Evolutionary conservation across 2,329 filamentous ascomycete genomes (phyloP).

Genomic region (Leptodontidium sp.): DNA sequence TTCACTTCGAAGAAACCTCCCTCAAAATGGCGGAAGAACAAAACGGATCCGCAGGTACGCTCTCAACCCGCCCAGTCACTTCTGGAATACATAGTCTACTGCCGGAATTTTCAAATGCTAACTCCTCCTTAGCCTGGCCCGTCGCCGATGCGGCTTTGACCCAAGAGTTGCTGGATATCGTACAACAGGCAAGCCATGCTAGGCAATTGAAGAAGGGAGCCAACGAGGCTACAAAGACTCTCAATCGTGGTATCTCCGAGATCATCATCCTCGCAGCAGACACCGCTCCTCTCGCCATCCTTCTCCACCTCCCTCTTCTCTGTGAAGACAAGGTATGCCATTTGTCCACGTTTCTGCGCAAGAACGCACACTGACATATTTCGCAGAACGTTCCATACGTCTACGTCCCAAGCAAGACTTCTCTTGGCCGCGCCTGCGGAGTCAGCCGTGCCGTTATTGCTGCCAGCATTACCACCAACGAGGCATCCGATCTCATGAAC

Average conservation of each 20-base stretch:
- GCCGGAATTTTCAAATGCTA: slow-evolving; percentile 23
- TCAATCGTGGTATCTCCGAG: slow-evolving; percentile 91
- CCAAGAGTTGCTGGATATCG: slow-evolving; percentile 83
- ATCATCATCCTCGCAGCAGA: slow-evolving; percentile 90
- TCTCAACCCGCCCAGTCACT: background rate
- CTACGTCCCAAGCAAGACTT: slow-evolving; percentile 80
- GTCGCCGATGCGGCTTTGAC: slow-evolving; percentile 77
- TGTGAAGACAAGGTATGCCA: slow-evolving; percentile 73
- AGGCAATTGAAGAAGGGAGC: slow-evolving; percentile 89
- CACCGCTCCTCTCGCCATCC: slow-evolving; percentile 84
- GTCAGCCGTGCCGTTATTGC: slow-evolving; percentile 89
- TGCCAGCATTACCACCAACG: slow-evolving; percentile 89
- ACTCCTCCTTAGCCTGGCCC: slow-evolving; percentile 65
- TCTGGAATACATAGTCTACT: background rate
- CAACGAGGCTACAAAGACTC: slow-evolving; percentile 86
- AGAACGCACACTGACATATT: slow-evolving; percentile 43
- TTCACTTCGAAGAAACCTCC: slow-evolving; percentile 18
- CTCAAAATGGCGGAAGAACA: slow-evolving; percentile 47
- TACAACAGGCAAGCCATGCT: slow-evolving; percentile 66
- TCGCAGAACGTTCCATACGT: slow-evolving; percentile 73
- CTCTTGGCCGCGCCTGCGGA: slow-evolving; percentile 88
- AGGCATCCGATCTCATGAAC: slow-evolving; percentile 83
- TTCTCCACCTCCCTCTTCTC: slow-evolving; percentile 88
- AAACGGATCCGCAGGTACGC: slow-evolving; percentile 46
- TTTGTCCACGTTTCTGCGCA: background rate